These are phyloP conservation scores for Starmerella vaccinii DNA, from an alignment of 805 yeast species.

Conservation along the genomic window DNA sequence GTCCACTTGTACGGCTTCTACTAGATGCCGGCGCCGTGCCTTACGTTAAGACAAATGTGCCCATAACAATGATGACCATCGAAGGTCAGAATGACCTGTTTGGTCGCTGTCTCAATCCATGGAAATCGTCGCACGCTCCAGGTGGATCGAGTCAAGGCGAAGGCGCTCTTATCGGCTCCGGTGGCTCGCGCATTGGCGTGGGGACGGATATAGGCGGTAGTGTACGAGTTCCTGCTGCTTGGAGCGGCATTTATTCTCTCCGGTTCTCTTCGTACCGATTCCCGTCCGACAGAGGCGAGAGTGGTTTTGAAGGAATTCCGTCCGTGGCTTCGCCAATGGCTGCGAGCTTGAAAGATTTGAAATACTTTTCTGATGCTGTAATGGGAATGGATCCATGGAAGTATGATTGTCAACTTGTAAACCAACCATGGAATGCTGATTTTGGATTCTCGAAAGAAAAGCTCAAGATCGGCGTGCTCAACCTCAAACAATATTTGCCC, in stretches of 20 bases:
- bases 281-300: slow-evolving; percentile 37
- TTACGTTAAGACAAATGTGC: slow-evolving; percentile 47
- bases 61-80: slow-evolving; percentile 46
- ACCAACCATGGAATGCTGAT: slow-evolving; percentile 42
- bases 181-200: slow-evolving; percentile 43
- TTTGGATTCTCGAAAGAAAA: slow-evolving; percentile 33
- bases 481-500: slow-evolving; percentile 39
- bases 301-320: slow-evolving; percentile 37
- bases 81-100: slow-evolving; percentile 46
- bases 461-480: slow-evolving; percentile 41
- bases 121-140: slow-evolving; percentile 37
- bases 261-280: slow-evolving; percentile 44
- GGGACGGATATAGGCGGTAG: slow-evolving; percentile 52
- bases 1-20: slow-evolving; percentile 36
- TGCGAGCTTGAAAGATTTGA: slow-evolving; percentile 40
- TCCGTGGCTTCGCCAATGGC: slow-evolving; percentile 34
- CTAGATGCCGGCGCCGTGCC: slow-evolving; percentile 47
- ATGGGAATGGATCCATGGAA: slow-evolving; percentile 48
- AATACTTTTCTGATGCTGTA: slow-evolving; percentile 39
- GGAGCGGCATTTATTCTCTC: slow-evolving; percentile 42
- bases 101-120: slow-evolving; percentile 44
- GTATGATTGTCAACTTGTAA: slow-evolving; percentile 36
- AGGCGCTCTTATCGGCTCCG: slow-evolving; percentile 38
- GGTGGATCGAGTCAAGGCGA: slow-evolving; percentile 52
- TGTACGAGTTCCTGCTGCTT: slow-evolving; percentile 46